Evolutionary conservation across 345 rosid genomes (phyloP).

Genomic region (Populus davidiana): DNA sequence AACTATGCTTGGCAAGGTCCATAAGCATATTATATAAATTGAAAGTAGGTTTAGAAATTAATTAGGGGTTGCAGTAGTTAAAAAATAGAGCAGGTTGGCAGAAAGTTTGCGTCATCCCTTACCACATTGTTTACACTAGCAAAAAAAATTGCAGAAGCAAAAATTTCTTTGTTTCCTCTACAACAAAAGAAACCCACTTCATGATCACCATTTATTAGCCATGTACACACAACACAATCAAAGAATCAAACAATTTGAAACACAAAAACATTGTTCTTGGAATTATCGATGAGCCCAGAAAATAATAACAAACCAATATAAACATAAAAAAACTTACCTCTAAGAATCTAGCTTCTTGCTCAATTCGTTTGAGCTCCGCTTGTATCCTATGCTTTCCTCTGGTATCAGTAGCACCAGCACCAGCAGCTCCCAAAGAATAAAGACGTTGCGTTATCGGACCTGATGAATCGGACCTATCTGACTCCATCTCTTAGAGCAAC

Average conservation of each 20-base stretch:
- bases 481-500: constrained; percentile 41
- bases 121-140: background rate
- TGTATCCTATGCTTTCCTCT: constrained; percentile 33
- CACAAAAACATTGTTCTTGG: background rate
- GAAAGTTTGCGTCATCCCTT: too few species aligned
- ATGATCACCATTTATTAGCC: background rate
- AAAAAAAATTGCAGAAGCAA: background rate
- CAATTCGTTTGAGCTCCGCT: constrained; percentile 27
- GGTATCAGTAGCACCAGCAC: constrained; percentile 20
- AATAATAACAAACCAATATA: background rate
- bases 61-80: too few species aligned
- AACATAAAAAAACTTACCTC: constrained; percentile 16
- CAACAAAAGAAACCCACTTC: background rate
- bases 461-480: constrained; percentile 49
- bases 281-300: background rate
- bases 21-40: too few species aligned
- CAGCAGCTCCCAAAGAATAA: constrained; percentile 20
- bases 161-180: background rate
- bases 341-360: constrained; percentile 28
- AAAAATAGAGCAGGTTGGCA: too few species aligned
- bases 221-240: background rate
- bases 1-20: too few species aligned
- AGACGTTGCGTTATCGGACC: constrained; percentile 43
- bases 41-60: too few species aligned
- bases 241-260: background rate